Base-by-base conservation (phyloP, 768 basidiomycete genomes). In the Termitomyces sp. region DNA sequence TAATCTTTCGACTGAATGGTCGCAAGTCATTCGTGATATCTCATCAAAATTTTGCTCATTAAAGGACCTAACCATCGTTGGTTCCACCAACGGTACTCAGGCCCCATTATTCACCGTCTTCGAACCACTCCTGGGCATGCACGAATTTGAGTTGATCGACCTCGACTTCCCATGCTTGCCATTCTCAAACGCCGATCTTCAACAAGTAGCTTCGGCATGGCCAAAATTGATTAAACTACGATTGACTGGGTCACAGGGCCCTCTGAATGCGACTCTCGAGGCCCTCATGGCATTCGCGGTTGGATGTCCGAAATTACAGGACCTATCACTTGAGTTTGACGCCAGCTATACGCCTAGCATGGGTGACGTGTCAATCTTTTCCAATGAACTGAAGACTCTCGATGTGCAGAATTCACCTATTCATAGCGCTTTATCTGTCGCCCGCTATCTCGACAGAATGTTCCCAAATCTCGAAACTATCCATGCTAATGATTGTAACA, bases 51-150 rank as follows among this genome's bases (percentile, higher is more conserved):
- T 63, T 29, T 29, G n/a, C 9, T 50, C 34, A 15, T 25, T 63
- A 17, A 63, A 56, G 42, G 36, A 42, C 17, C 25, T 63, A 15
- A 50, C 52, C 4, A 32, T 63, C n/a, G n/a, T 53, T 17, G 34
- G 46, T 10, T n/a, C 34, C 29, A 8, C 9, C 34, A 38, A 14
- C 10, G 38, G 46, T 37, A n/a, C 40, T 49, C 29, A 25, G 5
- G n/a, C 32, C 5, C 43, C 43, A 31, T 25, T 7, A 40, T 57
- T 62, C 37, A 40, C 25, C 14, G n/a, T 59, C 31, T 56, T 59
- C 32, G 62, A 63, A 25, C 54, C 62, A n/a, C 49, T 63, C 31
- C 32, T 63, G 9, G 53, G 50, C 10, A 48, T 60, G n/a, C 62
- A 46, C 37, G 38, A 32, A 14, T 34, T 63, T 17, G 62, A 63